A percentile compares a stretch with the other conserved stretches of the same genome.
phyloP scores from a whole-genome alignment of 1,284 basidiomycete genomes.

The Kalmanozyma brasiliensis region DNA sequence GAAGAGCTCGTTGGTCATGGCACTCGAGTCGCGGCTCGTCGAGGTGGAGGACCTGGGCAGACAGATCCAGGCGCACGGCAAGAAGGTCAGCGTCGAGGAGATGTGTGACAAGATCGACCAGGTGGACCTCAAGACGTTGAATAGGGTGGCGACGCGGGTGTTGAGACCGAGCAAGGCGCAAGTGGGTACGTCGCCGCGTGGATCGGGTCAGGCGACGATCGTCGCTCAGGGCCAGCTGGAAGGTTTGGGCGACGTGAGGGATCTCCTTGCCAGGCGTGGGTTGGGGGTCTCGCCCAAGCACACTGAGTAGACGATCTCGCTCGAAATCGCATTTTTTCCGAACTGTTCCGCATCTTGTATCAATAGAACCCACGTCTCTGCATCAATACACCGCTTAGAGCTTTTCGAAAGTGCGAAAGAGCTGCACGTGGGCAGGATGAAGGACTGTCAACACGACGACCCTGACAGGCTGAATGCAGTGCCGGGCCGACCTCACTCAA shows the following conservation, averaged over 20 bases:
- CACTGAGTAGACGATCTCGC: neutral
- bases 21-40: conserved; percentile 87
- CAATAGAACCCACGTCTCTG: no score
- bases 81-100: conserved; percentile 85
- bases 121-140: conserved; percentile 78
- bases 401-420: no score
- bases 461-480: no score
- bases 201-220: conserved; percentile 57
- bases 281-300: conserved; percentile 51
- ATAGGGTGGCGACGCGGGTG: conserved; percentile 78
- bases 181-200: conserved; percentile 22
- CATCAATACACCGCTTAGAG: no score
- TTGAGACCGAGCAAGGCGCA: conserved; percentile 70
- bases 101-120: conserved; percentile 91
- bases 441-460: no score
- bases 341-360: no score
- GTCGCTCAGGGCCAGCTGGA: conserved; percentile 63
- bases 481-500: no score
- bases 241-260: conserved; percentile 58
- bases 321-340: neutral
- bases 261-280: conserved; percentile 52
- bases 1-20: conserved; percentile 93
- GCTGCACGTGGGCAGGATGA: no score
- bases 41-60: conserved; percentile 74
- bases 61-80: conserved; percentile 88